These are phyloP conservation scores for Jacaranda copaia DNA, from an alignment of 257 asterid species.

Conservation along the genomic window DNA sequence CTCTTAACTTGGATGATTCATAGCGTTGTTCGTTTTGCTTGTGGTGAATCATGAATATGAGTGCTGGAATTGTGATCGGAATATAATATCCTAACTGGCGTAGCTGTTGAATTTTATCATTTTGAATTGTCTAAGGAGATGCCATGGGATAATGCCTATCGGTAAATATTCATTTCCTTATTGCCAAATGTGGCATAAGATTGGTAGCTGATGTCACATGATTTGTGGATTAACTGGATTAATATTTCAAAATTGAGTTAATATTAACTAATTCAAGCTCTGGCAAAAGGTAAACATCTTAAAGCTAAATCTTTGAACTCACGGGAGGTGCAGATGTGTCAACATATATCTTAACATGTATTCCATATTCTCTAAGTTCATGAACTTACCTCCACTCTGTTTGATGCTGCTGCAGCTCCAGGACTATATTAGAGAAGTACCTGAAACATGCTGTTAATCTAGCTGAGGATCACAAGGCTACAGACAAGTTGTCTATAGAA, in stretches of 20 bases:
- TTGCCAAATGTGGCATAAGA: slow-evolving; percentile 16
- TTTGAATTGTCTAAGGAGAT: slow-evolving; percentile 14
- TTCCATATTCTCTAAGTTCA: slow-evolving; percentile 7
- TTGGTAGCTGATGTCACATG: slow-evolving; percentile 11
- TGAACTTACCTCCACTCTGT: slow-evolving; percentile 27
- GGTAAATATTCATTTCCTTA: not conserved
- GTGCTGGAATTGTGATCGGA: not conserved
- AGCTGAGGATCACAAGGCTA: slow-evolving; percentile 68
- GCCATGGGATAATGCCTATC: slow-evolving; percentile 5
- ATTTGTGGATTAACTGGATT: slow-evolving; percentile 31
- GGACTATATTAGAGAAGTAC: slow-evolving; percentile 92
- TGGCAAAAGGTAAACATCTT: not conserved
- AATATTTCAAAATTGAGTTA: not conserved
- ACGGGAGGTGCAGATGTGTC: not conserved
- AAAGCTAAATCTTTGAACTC: slow-evolving; percentile 18
- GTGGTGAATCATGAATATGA: slow-evolving; percentile 5
- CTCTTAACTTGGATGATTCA: not conserved
- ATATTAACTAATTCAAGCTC: slow-evolving; percentile 11
- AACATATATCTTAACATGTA: slow-evolving; percentile 3
- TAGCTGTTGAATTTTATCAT: slow-evolving; percentile 15
- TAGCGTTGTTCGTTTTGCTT: not conserved
- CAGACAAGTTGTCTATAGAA: slow-evolving; percentile 59
- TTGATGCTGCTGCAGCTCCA: slow-evolving; percentile 71
- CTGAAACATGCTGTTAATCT: slow-evolving; percentile 88
- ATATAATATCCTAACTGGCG: not conserved